Percentiles rank a stretch among this genome's conserved stretches.
Conservation (phyloP, 1,139 yeast species). For the Suhomyces kunorum region DNA sequence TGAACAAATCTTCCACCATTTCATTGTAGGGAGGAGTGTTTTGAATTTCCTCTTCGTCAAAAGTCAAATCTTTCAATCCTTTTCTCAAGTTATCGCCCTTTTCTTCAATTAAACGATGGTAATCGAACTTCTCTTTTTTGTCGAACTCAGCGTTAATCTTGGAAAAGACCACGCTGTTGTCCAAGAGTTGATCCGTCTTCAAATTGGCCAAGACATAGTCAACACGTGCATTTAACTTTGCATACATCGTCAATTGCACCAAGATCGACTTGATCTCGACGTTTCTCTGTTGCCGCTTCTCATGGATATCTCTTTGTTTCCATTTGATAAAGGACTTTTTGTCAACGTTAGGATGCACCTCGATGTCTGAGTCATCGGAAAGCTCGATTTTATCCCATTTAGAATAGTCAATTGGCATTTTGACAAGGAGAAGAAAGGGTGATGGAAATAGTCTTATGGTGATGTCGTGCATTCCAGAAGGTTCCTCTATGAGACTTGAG, state of each 20-base stretch:
- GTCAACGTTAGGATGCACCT: constrained; percentile 98
- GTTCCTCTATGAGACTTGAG: constrained; percentile 8
- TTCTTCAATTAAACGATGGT: constrained; percentile 35
- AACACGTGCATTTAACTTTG: constrained; percentile 69
- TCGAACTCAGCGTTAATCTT: constrained; percentile 56
- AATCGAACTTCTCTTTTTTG: constrained; percentile 53
- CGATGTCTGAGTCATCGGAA: constrained; percentile 94
- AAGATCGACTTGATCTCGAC: constrained; percentile 72
- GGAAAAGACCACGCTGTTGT: constrained; percentile 39
- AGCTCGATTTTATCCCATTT: constrained; percentile 97
- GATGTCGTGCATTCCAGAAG: constrained; percentile 5
- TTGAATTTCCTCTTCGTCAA: constrained; percentile 53
- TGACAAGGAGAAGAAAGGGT: constrained; percentile 2
- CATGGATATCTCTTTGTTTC: constrained; percentile 98
- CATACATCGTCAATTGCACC: constrained; percentile 75
- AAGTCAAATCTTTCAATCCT: constrained; percentile 45
- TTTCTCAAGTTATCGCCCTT: constrained; percentile 43
- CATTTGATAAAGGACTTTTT: constrained; percentile 88
- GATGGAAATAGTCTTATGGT: no score
- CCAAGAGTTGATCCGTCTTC: constrained; percentile 43
- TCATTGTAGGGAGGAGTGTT: constrained; percentile 83
- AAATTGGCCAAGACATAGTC: constrained; percentile 55
- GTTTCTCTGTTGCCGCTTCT: constrained; percentile 80
- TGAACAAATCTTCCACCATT: constrained; percentile 86
- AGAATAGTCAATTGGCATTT: constrained; percentile 85